phyloP scores from a whole-genome alignment of 1,139 yeast genomes.

The Insectozyma bohioensis region DNA sequence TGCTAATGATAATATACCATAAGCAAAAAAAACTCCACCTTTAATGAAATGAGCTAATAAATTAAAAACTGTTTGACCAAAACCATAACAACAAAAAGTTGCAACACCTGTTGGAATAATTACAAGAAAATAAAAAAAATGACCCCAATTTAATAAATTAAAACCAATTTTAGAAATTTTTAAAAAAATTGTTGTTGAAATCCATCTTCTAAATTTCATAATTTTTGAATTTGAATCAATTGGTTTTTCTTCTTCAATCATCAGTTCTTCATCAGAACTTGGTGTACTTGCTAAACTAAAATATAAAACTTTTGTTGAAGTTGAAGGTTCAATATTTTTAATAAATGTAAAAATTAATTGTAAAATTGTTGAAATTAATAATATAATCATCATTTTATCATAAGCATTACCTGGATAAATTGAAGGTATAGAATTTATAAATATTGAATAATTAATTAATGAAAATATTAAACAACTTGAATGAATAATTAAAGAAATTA shows the following conservation, averaged over 20 bases:
- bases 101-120: slow-evolving; percentile 77
- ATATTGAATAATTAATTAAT: slow-evolving; percentile 57
- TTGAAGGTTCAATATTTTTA: slow-evolving; percentile 9
- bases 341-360: slow-evolving; percentile 54
- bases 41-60: slow-evolving; percentile 92
- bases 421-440: slow-evolving; percentile 56
- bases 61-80: slow-evolving; percentile 67
- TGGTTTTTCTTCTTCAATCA: slow-evolving; percentile 19
- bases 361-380: slow-evolving; percentile 49
- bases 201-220: slow-evolving; percentile 11
- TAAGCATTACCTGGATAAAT: slow-evolving; percentile 81
- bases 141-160: slow-evolving; percentile 59
- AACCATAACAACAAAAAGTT: slow-evolving; percentile 68
- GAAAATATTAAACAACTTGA: slow-evolving; percentile 47
- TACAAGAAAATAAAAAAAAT: slow-evolving; percentile 59
- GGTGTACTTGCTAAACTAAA: slow-evolving; percentile 19
- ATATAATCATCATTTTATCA: slow-evolving; percentile 59
- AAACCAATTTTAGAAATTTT: slow-evolving; percentile 30
- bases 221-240: slow-evolving; percentile 6
- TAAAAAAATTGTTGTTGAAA: slow-evolving; percentile 12
- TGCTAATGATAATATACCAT: slow-evolving; percentile 76
- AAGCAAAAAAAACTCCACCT: slow-evolving; percentile 81
- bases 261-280: slow-evolving; percentile 12
- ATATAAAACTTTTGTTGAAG: slow-evolving; percentile 11
- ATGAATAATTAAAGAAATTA: slow-evolving; percentile 57